Evolutionary conservation across 2,329 filamentous ascomycete species (phyloP).

Genomic region (Calonectria naviculata): DNA sequence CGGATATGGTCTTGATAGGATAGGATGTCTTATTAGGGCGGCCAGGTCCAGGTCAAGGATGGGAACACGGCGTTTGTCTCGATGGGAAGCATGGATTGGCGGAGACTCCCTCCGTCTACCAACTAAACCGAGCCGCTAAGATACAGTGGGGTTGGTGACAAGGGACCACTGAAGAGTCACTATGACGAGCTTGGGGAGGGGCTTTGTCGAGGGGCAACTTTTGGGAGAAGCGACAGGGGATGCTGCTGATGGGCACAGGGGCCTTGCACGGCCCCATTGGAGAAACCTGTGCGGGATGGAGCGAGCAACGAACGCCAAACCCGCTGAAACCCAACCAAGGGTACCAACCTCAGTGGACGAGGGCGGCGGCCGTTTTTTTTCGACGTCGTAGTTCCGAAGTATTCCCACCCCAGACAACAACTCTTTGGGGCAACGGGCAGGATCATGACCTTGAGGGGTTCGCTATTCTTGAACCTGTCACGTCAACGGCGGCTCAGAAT

Average conservation of each 20-base stretch:
- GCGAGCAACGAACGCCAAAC: not conserved
- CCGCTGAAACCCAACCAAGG: slow-evolving; percentile 12
- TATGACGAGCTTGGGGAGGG: slow-evolving; percentile 13
- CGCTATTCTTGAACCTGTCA: slow-evolving; percentile 16
- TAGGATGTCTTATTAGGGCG: not conserved
- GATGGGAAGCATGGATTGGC: slow-evolving; percentile 5
- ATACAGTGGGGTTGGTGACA: slow-evolving; percentile 15
- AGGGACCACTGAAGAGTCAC: slow-evolving; percentile 5
- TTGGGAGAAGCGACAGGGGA: not conserved
- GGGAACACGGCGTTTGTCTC: not conserved
- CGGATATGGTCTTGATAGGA: not conserved
- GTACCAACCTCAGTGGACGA: not conserved
- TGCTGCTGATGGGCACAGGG: not conserved
- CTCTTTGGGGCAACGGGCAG: slow-evolving; percentile 1
- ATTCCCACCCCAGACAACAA: slow-evolving; percentile 22
- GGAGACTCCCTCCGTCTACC: not conserved
- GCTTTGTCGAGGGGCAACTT: not conserved
- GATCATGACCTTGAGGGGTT: slow-evolving; percentile 30
- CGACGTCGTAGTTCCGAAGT: slow-evolving; percentile 22
- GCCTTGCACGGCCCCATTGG: not conserved
- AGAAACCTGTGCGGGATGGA: not conserved
- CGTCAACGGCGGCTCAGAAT: slow-evolving; percentile 23
- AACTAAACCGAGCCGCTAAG: slow-evolving; percentile 9
- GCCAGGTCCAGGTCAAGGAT: slow-evolving; percentile 6
- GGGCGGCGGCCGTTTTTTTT: slow-evolving; percentile 6